These are phyloP conservation scores for Colletotrichum sp. DNA, from an alignment of 2,329 filamentous ascomycete genomes.

Conservation along the genomic window DNA sequence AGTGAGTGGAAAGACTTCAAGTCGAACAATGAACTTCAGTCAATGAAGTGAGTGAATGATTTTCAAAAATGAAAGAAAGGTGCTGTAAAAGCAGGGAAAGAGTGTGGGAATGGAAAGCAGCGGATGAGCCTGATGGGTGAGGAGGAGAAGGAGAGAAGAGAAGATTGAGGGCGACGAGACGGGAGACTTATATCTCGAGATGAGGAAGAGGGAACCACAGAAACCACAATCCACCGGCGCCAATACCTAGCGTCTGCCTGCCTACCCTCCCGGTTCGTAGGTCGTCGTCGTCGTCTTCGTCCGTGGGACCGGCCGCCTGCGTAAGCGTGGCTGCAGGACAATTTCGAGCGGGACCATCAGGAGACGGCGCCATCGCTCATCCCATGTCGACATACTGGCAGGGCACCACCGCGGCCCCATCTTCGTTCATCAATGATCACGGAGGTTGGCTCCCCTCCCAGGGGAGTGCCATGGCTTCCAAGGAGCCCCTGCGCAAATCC, in stretches of 20 bases:
- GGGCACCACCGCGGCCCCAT: constrained; percentile 4
- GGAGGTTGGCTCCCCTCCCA: background rate
- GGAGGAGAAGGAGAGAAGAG: background rate
- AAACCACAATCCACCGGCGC: background rate
- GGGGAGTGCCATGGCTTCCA: background rate
- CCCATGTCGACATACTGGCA: background rate
- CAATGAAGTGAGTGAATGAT: constrained; percentile 19
- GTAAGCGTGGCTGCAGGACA: background rate
- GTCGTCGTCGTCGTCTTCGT: background rate
- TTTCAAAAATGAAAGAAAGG: constrained; percentile 14
- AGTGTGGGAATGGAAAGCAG: constrained; percentile 19
- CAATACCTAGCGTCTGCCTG: background rate
- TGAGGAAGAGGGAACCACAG: background rate
- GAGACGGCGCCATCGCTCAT: constrained; percentile 6
- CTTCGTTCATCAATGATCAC: background rate
- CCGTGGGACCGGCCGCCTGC: background rate
- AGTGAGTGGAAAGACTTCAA: constrained; percentile 15
- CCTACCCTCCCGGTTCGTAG: background rate
- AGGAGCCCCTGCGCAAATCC: constrained; percentile 16
- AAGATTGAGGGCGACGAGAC: background rate
- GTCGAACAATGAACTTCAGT: constrained; percentile 19
- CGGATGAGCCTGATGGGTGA: constrained; percentile 15
- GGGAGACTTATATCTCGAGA: constrained; percentile 19
- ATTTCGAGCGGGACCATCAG: constrained; percentile 13
- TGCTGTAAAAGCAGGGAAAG: constrained; percentile 19